These are phyloP conservation scores for Vanderwaltozyma tropicalis DNA, from an alignment of 805 yeast species.

Conservation along the genomic window DNA sequence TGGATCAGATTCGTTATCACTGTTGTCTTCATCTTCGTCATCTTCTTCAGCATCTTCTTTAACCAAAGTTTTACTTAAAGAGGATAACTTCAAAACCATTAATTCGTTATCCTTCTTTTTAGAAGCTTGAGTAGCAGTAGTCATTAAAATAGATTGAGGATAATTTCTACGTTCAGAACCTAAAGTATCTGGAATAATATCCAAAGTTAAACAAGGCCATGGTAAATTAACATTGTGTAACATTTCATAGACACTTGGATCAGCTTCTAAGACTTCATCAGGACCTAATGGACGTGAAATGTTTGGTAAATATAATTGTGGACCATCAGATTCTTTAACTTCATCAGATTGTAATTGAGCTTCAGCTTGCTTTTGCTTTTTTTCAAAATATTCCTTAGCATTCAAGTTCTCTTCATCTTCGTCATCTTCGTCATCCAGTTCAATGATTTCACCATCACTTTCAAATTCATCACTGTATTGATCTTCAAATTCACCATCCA, in stretches of 20 bases:
- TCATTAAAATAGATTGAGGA: constrained; percentile 77
- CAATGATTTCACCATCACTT: constrained; percentile 82
- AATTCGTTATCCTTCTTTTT: constrained; percentile 82
- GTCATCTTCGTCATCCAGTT: constrained; percentile 55
- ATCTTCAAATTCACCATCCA: constrained; percentile 75
- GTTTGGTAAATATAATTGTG: constrained; percentile 70
- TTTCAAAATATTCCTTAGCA: constrained; percentile 29
- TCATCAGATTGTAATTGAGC: constrained; percentile 31
- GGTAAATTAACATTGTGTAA: constrained; percentile 85
- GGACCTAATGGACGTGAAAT: constrained; percentile 84
- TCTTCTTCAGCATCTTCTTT: constrained; percentile 71
- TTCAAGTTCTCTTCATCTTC: constrained; percentile 30
- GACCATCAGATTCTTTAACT: constrained; percentile 27
- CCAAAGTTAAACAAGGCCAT: constrained; percentile 95
- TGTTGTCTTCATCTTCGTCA: constrained; percentile 62
- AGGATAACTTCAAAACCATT: constrained; percentile 70
- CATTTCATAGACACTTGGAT: constrained; percentile 94
- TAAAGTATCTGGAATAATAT: constrained; percentile 72
- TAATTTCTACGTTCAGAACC: constrained; percentile 84
- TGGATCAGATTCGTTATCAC: constrained; percentile 68
- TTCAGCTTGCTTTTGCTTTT: constrained; percentile 30
- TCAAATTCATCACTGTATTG: constrained; percentile 87
- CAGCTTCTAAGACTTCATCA: constrained; percentile 93
- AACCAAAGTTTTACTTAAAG: constrained; percentile 77
- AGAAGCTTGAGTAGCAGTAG: constrained; percentile 91